phyloP scores from a whole-genome alignment of 2,329 filamentous ascomycete species.

The Exophiala calicioides region DNA sequence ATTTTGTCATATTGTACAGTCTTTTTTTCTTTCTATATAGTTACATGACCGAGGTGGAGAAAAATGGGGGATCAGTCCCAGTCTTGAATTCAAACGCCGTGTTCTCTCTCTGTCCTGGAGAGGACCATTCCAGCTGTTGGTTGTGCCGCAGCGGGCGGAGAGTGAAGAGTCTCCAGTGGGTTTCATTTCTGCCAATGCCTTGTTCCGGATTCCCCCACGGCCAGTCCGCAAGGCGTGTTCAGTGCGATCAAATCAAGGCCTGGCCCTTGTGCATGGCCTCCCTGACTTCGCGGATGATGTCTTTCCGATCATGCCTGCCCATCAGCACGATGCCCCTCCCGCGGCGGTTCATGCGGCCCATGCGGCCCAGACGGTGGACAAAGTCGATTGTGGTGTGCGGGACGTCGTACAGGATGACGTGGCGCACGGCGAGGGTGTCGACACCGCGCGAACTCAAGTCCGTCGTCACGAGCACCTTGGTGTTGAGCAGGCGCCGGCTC shows the following conservation, averaged over 20 bases:
- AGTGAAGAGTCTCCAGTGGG: no score
- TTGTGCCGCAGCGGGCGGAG: no score
- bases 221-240: no score
- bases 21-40: no score
- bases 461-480: constrained; percentile 90
- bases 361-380: constrained; percentile 89
- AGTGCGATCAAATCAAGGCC: constrained; percentile 65
- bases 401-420: constrained; percentile 95
- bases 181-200: no score
- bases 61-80: no score
- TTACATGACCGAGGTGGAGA: no score
- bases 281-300: constrained; percentile 88
- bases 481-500: constrained; percentile 66
- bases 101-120: no score
- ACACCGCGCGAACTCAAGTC: constrained; percentile 91
- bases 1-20: no score
- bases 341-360: constrained; percentile 87
- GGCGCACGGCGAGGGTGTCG: constrained; percentile 85
- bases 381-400: constrained; percentile 97
- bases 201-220: no score
- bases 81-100: no score
- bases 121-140: no score
- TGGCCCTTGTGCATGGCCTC: constrained; percentile 84
- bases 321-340: constrained; percentile 88
- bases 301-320: constrained; percentile 82